Base-by-base conservation (phyloP, 2,329 filamentous ascomycete species). In the Fusarium pseudograminearum region DNA sequence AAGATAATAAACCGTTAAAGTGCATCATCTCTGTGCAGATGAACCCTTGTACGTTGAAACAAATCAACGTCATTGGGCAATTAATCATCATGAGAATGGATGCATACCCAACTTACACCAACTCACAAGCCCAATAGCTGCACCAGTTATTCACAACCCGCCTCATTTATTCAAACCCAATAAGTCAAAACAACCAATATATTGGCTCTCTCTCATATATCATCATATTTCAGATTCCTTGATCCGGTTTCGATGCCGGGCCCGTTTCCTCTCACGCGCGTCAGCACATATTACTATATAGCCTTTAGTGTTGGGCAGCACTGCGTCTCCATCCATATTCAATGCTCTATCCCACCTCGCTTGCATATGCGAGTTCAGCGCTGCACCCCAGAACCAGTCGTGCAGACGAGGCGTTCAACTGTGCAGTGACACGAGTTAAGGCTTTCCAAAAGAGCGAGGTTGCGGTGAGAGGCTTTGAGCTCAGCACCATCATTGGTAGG, bases 301-400 rank as follows among this genome's bases (percentile, higher is more conserved):
- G 36, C 24, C 45, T 60, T 42, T 67, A 48, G 54, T 68, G 72
- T 74, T 73, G 70, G 72, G 72, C 72, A 74, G 65, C 72, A 74
- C 52, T 74, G 72, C 72, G 65, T 73, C 54, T 60, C 45, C 44
- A 42, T 45, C 63, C 53, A 65, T 56, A 47, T 40, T 38, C 42
- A 38, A 67, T 57, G 24, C 57, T 46, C 42, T 52, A 57, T 51
- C 45, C 57, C 47, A 62, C 57, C 62, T 53, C 40, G 55, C 61
- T 61, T 44, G 36, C 36, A 52, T 61, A 57, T 62, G 54, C 52
- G n/a, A 40, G 36, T 38, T 51, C 44, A 51, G 62, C 38, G 40
- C 67, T 66, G 57, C 59, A 62, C 65, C 61, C 65, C 68, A 57
- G 60, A 65, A 50, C 68, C 68, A 71, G 64, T 71, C 68, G 56